Evolutionary conservation across 257 asterid species (phyloP), one percentile per base, ranked within the genome.

Genomic region (Petrea volubilis): DNA sequence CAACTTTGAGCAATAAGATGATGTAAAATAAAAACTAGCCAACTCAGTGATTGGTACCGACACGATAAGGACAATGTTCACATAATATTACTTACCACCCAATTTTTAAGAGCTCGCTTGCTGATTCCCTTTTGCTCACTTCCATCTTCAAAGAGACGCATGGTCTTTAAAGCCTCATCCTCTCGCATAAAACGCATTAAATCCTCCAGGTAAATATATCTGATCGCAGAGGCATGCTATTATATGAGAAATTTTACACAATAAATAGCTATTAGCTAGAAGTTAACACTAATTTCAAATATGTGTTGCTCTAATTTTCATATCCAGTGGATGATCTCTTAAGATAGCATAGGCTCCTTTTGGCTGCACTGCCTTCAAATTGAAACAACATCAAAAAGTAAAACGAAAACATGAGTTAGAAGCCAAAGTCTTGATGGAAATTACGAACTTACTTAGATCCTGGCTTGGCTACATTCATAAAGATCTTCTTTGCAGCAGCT

Each of bases 401-500:
- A n/a, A n/a, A n/a, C n/a, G n/a, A n/a, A n/a, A n/a, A n/a, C n/a
- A n/a, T n/a, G n/a, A n/a, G n/a, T n/a, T n/a, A n/a, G 28, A 67
- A 71, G 4, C 51, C 2, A 34, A 62, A 38, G 53, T n/a, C 43
- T 6, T 25, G 8, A 43, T 2, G 27, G 13, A 3, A 56, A 21
- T 33, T 33, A 33, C 2, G 70, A 43, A 61, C 79, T 68, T 34
- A 93, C 98, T 88, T 87, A 1, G 93, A 84, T 44, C 86, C 90
- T 3, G 81, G 84, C 76, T 78, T 87, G 3, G 95, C 93, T 51
- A 90, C 98, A 68, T 93, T 93, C 72, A 33, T 56, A 62, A 90
- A 93, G 70, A 93, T 90, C 93, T 85, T 90, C 74, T 80, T 90
- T 56, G 98, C 97, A 52, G 97, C 98, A 38, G 67, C 51, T 83